A percentile compares a stretch with the other conserved stretches of the same genome.
phyloP scores from a whole-genome alignment of 306 rosid species.

The Sechiopsis laciniata region DNA sequence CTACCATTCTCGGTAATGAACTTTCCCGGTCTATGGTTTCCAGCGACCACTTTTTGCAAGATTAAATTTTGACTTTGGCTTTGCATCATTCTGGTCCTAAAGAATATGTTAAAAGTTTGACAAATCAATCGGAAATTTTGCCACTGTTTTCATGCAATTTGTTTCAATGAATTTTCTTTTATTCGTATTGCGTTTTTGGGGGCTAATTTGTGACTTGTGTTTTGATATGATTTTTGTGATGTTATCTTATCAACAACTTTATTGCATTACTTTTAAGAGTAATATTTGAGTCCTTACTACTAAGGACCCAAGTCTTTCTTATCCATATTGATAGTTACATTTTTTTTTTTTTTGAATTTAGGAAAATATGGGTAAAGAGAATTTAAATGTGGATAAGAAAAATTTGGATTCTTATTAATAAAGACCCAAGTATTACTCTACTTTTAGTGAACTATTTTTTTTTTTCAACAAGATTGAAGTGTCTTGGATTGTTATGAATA shows the following conservation, averaged over 20 bases:
- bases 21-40: background rate
- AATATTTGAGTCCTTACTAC: no score
- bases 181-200: background rate
- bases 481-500: background rate
- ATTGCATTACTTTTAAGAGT: background rate
- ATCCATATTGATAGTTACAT: no score
- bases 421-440: no score
- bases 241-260: background rate
- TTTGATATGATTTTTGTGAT: background rate
- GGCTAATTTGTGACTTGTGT: background rate
- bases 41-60: slow-evolving; percentile 6
- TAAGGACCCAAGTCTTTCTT: no score
- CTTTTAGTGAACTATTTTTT: no score
- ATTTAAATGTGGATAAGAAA: no score
- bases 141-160: background rate
- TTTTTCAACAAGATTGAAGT: background rate
- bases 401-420: no score
- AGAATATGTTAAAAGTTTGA: background rate
- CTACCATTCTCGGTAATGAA: slow-evolving; percentile 9
- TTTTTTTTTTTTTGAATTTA: no score
- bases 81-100: slow-evolving; percentile 13
- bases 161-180: background rate
- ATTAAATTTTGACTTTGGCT: no score
- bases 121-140: background rate
- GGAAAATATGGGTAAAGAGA: no score